These are phyloP conservation scores for Grosmannia serpens DNA, from an alignment of 2,329 filamentous ascomycete species.

Conservation along the genomic window DNA sequence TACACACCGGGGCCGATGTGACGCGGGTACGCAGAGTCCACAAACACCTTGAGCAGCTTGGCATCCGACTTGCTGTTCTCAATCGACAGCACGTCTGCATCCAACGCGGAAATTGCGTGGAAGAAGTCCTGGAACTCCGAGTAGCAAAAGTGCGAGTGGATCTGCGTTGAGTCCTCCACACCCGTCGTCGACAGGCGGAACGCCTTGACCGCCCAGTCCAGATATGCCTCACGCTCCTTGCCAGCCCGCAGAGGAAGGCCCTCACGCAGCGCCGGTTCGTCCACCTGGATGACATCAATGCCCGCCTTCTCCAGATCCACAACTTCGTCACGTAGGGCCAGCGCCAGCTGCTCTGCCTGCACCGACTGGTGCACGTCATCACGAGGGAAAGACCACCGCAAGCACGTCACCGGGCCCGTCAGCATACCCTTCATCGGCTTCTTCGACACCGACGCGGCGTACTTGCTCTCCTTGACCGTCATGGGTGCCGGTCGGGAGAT, in stretches of 20 bases:
- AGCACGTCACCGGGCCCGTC: slow-evolving; percentile 95
- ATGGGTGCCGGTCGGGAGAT: slow-evolving; percentile 94
- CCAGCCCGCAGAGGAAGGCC: slow-evolving; percentile 93
- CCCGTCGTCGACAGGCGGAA: slow-evolving; percentile 94
- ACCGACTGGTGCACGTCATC: slow-evolving; percentile 98
- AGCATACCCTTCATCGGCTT: slow-evolving; percentile 99
- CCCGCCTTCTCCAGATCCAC: slow-evolving; percentile 95
- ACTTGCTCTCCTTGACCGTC: slow-evolving; percentile 99
- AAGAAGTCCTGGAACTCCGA: slow-evolving; percentile 99
- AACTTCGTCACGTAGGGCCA: slow-evolving; percentile 96
- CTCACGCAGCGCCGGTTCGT: slow-evolving; percentile 97
- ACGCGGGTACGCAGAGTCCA: slow-evolving; percentile 91
- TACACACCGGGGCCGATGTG: slow-evolving; percentile 99
- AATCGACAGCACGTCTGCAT: slow-evolving; percentile 96
- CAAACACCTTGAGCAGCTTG: slow-evolving; percentile 97
- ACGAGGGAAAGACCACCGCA: slow-evolving; percentile 99
- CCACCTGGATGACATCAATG: slow-evolving; percentile 96
- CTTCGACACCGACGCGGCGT: slow-evolving; percentile 87
- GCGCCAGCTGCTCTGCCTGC: slow-evolving; percentile 95
- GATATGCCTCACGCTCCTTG: slow-evolving; percentile 92
- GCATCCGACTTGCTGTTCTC: slow-evolving; percentile 99
- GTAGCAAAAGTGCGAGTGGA: slow-evolving; percentile 99
- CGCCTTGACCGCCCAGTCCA: slow-evolving; percentile 92
- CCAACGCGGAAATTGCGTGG: slow-evolving; percentile 96
- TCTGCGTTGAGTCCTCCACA: slow-evolving; percentile 92